phyloP scores from a whole-genome alignment of 208 protist genomes.

The Polymyxa betae region DNA sequence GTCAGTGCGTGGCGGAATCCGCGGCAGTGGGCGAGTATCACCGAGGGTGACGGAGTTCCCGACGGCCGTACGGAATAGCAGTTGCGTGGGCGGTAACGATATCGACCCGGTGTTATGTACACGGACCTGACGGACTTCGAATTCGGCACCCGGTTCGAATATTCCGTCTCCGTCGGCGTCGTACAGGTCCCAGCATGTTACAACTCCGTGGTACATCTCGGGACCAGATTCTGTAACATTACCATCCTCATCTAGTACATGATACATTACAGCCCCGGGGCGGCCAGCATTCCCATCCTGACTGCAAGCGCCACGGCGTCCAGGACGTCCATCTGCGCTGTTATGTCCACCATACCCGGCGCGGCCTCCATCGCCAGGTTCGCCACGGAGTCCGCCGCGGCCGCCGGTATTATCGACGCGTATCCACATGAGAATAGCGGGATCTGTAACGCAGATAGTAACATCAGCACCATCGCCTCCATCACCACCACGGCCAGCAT shows the following conservation, averaged over 20 bases:
- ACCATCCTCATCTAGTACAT: background rate
- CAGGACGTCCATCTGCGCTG: conserved; percentile 12
- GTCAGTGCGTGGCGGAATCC: background rate
- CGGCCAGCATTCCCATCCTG: background rate
- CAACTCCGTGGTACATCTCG: background rate
- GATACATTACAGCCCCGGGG: background rate
- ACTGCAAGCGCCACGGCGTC: background rate
- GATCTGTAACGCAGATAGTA: background rate
- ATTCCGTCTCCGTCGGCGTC: background rate
- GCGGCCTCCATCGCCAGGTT: background rate
- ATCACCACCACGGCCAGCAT: background rate
- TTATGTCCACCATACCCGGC: background rate
- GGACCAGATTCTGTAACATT: background rate
- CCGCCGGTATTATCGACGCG: background rate
- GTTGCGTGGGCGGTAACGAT: background rate
- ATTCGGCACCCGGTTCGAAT: background rate
- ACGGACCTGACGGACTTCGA: background rate
- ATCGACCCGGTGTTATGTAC: conserved; percentile 34
- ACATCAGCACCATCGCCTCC: conserved; percentile 26
- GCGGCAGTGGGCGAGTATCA: background rate
- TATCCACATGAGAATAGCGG: background rate
- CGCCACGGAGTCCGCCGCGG: background rate
- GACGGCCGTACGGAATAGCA: background rate
- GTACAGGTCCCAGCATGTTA: background rate
- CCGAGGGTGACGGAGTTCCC: background rate